A percentile compares a stretch with the other conserved stretches of the same genome.
Conservation (phyloP, 163 green algal genomes). For the Trebouxia gelatinosa region DNA sequence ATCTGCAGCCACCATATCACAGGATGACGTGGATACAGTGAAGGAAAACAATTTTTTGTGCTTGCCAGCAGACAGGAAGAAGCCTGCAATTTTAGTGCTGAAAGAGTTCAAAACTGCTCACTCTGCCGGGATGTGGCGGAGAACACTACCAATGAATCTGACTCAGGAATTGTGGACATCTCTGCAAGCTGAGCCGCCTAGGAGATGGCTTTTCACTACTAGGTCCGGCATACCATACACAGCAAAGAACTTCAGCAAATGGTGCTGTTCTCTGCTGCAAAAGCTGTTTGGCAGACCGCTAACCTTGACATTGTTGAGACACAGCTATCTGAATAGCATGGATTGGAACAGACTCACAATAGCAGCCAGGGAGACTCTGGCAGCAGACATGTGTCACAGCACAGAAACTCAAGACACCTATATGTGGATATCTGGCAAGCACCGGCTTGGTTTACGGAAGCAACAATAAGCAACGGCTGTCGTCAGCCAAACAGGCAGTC, state of each 20-base stretch:
- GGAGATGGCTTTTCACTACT: not conserved
- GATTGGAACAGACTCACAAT: not conserved
- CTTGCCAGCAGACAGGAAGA: not conserved
- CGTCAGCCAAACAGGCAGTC: too few species aligned
- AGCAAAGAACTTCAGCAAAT: constrained; percentile 4
- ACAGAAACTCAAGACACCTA: not conserved
- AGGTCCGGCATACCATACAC: not conserved
- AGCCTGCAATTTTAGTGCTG: not conserved
- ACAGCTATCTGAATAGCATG: not conserved
- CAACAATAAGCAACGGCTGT: too few species aligned
- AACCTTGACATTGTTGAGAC: not conserved
- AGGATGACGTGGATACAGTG: not conserved
- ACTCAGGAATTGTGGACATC: not conserved
- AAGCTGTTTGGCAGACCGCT: not conserved
- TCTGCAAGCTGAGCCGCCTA: not conserved
- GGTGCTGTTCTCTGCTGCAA: not conserved
- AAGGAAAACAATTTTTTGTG: not conserved
- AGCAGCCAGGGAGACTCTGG: not conserved
- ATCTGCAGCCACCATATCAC: not conserved
- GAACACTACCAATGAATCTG: not conserved
- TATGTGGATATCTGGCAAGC: not conserved
- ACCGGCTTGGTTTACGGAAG: not conserved
- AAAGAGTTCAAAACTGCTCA: not conserved
- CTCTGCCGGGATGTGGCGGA: not conserved
- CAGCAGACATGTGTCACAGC: not conserved